Evolutionary conservation across 78 protist genomes (phyloP).

Genomic region (Dictyostelium firmibasis): DNA sequence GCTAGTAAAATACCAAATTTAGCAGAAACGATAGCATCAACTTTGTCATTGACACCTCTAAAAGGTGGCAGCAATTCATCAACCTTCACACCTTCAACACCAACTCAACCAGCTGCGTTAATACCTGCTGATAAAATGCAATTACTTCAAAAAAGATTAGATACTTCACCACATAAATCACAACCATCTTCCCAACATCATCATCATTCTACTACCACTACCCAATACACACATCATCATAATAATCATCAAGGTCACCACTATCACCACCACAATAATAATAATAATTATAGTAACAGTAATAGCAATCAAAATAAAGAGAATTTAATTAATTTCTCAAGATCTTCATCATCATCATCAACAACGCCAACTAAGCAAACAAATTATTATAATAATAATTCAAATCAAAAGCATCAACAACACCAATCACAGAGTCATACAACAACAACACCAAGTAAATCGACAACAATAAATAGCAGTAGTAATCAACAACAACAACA

Average conservation of each 20-base stretch:
- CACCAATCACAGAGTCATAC: background rate
- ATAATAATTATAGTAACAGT: background rate
- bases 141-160: constrained; percentile 63
- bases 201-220: background rate
- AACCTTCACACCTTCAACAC: background rate
- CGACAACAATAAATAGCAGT: background rate
- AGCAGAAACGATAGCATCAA: background rate
- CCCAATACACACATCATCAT: background rate
- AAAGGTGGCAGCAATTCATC: background rate
- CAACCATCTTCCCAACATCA: background rate
- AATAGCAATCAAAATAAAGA: background rate
- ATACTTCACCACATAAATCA: background rate
- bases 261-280: background rate
- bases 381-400: background rate
- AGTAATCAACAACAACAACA: background rate
- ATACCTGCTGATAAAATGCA: constrained; percentile 10
- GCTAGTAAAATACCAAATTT: background rate
- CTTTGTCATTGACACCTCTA: background rate
- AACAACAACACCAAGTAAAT: background rate
- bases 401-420: background rate
- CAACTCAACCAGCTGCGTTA: background rate
- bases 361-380: background rate
- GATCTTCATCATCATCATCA: background rate
- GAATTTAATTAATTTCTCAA: background rate
- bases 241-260: background rate